Base-by-base conservation (phyloP, 2,329 filamentous ascomycete genomes). In the Alternaria rosae region DNA sequence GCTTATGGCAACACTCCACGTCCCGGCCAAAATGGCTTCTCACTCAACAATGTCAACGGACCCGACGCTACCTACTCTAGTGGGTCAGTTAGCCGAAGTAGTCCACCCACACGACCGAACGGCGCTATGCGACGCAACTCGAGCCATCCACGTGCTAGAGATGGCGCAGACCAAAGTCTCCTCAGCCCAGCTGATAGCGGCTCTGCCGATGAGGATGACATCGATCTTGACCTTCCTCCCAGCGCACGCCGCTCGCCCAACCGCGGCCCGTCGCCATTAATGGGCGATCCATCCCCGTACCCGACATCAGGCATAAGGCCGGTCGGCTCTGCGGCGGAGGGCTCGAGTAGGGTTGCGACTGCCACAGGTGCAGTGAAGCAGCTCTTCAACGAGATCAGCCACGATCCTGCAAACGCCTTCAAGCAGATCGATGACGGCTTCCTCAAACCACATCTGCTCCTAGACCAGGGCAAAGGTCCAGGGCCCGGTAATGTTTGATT, bases 381-480 rank as follows among this genome's bases (percentile, higher is more conserved):
- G 75, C 83, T 99, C 9, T 89, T 97, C 69, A 92, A 87, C 25
- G 88, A 89, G 1, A 86, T 91, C 15, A 87, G 91, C 1, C 93
- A 97, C 53, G 95, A 99, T 77, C 93, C 96, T 45, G 91, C 92
- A 10, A 93, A 91, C 47, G 88, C 96, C 81, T 97, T 99, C 79
- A 90, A 89, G 69, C 94, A 97, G 80, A 83, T 99, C 62, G 95
- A 99, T 78, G 95, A 99, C 79, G 93, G 94, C 63, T 97, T 93
- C 78, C 94, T 98, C 80, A 98, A 98, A 84, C 94, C 94, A 17
- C 92, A 90, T 76, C 81, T 98, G 57, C 80, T 98, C 67, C 85
- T 98, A 20, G 94, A 97, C 80, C 91, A 80, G 20, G 75, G 74
- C 23, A 78, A 78, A 41, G 77, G 76, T 2, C 72, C 76, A 3